Conservation (phyloP, 176 grass and related monocot species). For the Pontederia crassipes region DNA sequence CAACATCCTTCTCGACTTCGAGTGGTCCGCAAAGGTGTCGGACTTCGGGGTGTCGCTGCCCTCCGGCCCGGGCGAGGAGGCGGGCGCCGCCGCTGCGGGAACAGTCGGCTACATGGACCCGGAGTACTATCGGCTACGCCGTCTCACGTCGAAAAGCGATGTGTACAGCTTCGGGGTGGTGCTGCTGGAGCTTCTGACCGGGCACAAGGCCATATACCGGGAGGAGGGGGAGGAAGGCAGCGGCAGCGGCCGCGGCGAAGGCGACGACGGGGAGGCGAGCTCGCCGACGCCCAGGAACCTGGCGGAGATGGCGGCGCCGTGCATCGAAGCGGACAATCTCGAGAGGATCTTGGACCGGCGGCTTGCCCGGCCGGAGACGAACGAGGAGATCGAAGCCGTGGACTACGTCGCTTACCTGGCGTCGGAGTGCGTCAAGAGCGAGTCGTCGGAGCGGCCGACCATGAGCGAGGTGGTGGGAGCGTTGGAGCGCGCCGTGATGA, state of each 20-base stretch:
- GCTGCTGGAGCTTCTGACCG: slow-evolving; percentile 77
- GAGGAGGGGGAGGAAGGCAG: slow-evolving; percentile 26
- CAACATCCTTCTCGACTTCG: slow-evolving; percentile 42
- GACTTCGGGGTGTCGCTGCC: slow-evolving; percentile 13
- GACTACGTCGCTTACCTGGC: slow-evolving; percentile 42
- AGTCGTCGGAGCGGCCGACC: slow-evolving; percentile 35
- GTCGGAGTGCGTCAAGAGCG: slow-evolving; percentile 46
- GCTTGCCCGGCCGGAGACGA: slow-evolving; percentile 23
- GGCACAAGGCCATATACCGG: slow-evolving; percentile 64
- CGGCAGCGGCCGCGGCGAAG: slow-evolving; percentile 16
- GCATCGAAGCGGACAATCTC: slow-evolving; percentile 27
- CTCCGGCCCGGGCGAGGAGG: slow-evolving; percentile 8
- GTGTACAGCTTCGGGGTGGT: slow-evolving; percentile 97
- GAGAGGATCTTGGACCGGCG: slow-evolving; percentile 33
- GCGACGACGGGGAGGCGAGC: not conserved
- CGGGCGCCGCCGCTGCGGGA: slow-evolving; percentile 30
- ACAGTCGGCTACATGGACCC: slow-evolving; percentile 96
- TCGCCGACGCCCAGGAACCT: slow-evolving; percentile 37
- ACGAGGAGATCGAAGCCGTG: slow-evolving; percentile 50
- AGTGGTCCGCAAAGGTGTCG: slow-evolving; percentile 8
- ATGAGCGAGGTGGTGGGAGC: slow-evolving; percentile 75
- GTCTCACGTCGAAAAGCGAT: slow-evolving; percentile 74
- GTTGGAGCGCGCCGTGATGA: slow-evolving; percentile 51
- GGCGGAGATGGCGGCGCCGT: slow-evolving; percentile 61
- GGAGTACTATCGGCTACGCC: slow-evolving; percentile 79